These are phyloP conservation scores for Diaporthe destruens DNA, from an alignment of 2,329 filamentous ascomycete genomes.

Conservation along the genomic window DNA sequence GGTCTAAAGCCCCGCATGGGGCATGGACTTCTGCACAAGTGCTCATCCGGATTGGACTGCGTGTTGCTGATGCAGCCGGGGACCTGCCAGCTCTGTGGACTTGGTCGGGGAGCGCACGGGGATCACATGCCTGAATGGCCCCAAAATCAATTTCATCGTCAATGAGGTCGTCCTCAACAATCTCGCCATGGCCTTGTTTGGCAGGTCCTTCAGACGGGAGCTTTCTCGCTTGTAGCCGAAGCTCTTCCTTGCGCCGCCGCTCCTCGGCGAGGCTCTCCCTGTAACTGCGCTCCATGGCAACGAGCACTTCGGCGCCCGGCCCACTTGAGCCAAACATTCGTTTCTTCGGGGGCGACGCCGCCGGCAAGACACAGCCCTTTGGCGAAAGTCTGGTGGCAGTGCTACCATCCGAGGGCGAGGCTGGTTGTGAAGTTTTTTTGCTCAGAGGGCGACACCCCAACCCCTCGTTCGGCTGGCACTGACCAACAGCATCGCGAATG, in stretches of 20 bases:
- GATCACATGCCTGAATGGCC: not conserved
- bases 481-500: not conserved
- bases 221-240: constrained; percentile 5
- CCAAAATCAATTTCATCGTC: not conserved
- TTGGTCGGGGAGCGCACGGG: not conserved
- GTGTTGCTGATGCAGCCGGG: not conserved
- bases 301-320: constrained; percentile 45
- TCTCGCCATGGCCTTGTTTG: not conserved
- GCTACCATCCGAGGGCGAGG: not conserved
- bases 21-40: not conserved
- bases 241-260: constrained; percentile 39
- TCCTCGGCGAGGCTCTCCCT: constrained; percentile 47
- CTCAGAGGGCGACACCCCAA: not conserved
- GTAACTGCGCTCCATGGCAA: constrained; percentile 49
- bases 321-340: constrained; percentile 52
- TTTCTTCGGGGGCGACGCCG: constrained; percentile 46
- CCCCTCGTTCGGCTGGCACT: not conserved
- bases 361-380: not conserved
- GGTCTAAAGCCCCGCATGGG: not conserved
- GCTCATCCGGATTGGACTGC: not conserved
- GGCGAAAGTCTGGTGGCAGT: not conserved
- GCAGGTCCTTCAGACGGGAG: not conserved
- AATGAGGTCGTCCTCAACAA: constrained; percentile 6
- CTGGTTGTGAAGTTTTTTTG: not conserved
- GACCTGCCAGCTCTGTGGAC: not conserved